These are phyloP conservation scores for Heterobasidion occidentale DNA, from an alignment of 1,284 basidiomycete species.

Conservation along the genomic window DNA sequence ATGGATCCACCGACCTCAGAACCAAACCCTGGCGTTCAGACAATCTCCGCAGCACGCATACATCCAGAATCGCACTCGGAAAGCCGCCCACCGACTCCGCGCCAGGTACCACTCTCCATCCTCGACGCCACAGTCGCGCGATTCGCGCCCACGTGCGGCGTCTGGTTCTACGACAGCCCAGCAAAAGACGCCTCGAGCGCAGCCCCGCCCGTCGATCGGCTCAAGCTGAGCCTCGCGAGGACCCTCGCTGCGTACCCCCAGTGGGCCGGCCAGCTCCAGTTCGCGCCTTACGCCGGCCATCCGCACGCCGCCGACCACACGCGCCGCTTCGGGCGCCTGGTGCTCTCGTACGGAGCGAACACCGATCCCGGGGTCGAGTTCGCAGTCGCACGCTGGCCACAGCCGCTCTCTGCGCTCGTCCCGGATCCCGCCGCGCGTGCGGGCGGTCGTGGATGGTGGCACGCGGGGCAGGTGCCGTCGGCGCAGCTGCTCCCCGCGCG, in stretches of 20 bases:
- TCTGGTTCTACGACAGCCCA: background rate
- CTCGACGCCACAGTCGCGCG: background rate
- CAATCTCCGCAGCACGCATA: too few species aligned
- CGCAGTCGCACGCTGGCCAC: background rate
- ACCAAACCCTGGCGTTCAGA: too few species aligned
- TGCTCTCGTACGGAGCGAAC: background rate
- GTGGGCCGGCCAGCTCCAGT: background rate
- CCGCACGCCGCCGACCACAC: background rate
- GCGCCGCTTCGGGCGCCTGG: background rate
- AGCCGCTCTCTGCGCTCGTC: background rate
- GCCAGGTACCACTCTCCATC: background rate
- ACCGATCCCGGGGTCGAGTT: background rate
- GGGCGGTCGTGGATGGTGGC: too few species aligned
- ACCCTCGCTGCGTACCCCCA: background rate
- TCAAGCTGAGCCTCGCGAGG: background rate
- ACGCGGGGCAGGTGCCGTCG: background rate
- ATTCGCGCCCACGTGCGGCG: background rate
- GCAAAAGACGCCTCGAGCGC: background rate
- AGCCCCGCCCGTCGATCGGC: background rate
- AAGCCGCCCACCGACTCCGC: background rate
- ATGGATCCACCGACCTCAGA: too few species aligned
- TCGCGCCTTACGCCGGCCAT: background rate
- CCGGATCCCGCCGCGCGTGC: background rate
- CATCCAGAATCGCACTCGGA: background rate
- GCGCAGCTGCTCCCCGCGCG: background rate